These are phyloP conservation scores for Castanea crenata DNA, from an alignment of 306 rosid genomes.

Conservation along the genomic window DNA sequence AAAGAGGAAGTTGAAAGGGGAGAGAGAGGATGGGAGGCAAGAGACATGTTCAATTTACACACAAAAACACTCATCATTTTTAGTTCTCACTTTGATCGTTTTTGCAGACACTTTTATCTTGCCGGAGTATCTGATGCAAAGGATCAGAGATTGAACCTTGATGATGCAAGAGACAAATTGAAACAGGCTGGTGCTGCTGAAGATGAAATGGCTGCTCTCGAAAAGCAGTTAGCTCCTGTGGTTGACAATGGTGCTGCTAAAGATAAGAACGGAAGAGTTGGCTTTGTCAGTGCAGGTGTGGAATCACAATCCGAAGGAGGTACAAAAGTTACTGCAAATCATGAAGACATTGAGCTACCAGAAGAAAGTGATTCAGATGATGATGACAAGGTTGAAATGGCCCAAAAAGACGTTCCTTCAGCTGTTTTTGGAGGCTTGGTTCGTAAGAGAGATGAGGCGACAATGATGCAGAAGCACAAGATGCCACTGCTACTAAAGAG, in stretches of 20 bases:
- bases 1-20: not conserved
- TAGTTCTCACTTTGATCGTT: slow-evolving; percentile 8
- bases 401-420: slow-evolving; percentile 80
- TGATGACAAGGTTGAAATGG: slow-evolving; percentile 61
- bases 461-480: slow-evolving; percentile 16
- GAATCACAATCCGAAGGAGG: slow-evolving; percentile 62
- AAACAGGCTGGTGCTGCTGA: slow-evolving; percentile 91
- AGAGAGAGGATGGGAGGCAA: not conserved
- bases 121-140: slow-evolving; percentile 85
- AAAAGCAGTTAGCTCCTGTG: slow-evolving; percentile 76
- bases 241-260: slow-evolving; percentile 21
- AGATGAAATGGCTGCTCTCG: slow-evolving; percentile 95
- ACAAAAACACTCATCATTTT: not conserved
- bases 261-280: slow-evolving; percentile 56
- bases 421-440: slow-evolving; percentile 87
- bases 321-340: slow-evolving; percentile 35
- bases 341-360: slow-evolving; percentile 77
- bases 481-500: too few species aligned
- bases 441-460: slow-evolving; percentile 59
- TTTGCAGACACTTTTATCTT: slow-evolving; percentile 73
- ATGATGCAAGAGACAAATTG: slow-evolving; percentile 89
- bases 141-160: slow-evolving; percentile 76
- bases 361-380: slow-evolving; percentile 87
- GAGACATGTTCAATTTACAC: not conserved
- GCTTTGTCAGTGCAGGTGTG: slow-evolving; percentile 89